Evolutionary conservation across 2,329 filamentous ascomycete genomes (phyloP).

Genomic region (Paecilomyces fulvus): DNA sequence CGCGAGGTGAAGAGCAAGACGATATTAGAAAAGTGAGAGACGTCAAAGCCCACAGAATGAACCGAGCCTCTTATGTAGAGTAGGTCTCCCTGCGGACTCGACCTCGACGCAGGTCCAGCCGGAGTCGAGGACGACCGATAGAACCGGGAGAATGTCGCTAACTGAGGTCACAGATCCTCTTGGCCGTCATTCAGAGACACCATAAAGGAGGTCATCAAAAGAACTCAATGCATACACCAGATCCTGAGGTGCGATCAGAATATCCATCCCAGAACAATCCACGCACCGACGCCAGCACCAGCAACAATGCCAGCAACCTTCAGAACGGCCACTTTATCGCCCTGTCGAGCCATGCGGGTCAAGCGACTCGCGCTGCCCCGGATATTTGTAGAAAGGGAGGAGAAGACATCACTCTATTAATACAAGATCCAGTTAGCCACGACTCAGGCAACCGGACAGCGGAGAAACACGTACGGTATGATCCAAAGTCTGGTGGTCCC

Average conservation of each 20-base stretch:
- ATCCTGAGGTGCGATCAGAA: slow-evolving; percentile 29
- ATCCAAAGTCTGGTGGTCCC: slow-evolving; percentile 80
- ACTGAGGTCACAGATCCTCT: background rate
- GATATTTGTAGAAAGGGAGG: slow-evolving; percentile 70
- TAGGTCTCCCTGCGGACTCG: background rate
- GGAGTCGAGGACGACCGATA: background rate
- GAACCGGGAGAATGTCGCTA: background rate
- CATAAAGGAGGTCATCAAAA: background rate
- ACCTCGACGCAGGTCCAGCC: background rate
- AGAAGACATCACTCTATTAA: slow-evolving; percentile 78
- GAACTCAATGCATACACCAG: background rate
- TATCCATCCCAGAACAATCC: slow-evolving; percentile 60
- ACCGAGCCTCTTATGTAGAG: background rate
- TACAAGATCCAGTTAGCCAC: background rate
- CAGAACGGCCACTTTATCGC: slow-evolving; percentile 83
- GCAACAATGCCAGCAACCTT: slow-evolving; percentile 81
- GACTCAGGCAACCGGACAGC: background rate
- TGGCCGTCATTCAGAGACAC: background rate
- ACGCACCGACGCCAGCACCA: slow-evolving; percentile 63
- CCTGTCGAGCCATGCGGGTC: slow-evolving; percentile 80
- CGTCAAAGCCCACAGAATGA: background rate
- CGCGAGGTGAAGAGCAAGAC: background rate
- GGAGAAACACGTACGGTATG: slow-evolving; percentile 55
- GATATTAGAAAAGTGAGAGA: background rate
- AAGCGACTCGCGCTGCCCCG: slow-evolving; percentile 76